Evolutionary conservation across 495 filamentous ascomycete species (phyloP).

Genomic region (Penicillium arizonense): DNA sequence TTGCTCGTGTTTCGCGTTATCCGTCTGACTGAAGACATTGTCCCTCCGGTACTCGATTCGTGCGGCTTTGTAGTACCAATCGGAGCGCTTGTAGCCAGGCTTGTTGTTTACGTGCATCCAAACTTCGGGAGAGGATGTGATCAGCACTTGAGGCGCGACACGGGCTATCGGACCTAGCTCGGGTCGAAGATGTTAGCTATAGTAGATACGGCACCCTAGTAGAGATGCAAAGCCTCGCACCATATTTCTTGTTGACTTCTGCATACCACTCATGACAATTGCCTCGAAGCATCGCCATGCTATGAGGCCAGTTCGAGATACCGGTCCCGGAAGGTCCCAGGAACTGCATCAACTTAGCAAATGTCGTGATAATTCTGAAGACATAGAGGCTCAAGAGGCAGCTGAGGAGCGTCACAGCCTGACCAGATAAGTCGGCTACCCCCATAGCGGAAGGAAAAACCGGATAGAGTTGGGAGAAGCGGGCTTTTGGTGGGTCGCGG

Average conservation of each 20-base stretch:
- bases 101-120: too few relatives aligned
- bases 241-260: conserved; percentile 30
- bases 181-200: background rate
- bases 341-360: conserved; percentile 14
- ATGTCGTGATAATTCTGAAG: conserved; percentile 4
- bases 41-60: too few relatives aligned
- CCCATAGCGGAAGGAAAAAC: conserved; percentile 2
- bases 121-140: too few relatives aligned
- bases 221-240: conserved; percentile 13
- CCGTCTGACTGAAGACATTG: conserved; percentile 26
- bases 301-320: conserved; percentile 31
- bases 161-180: conserved; percentile 26
- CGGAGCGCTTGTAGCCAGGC: too few relatives aligned
- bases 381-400: conserved; percentile 16
- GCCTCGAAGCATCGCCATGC: conserved; percentile 23
- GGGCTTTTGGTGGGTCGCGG: too few relatives aligned
- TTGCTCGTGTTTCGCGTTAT: conserved; percentile 21
- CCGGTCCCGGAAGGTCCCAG: conserved; percentile 17
- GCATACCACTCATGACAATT: conserved; percentile 30
- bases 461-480: background rate
- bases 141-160: conserved; percentile 19
- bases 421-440: conserved; percentile 3
- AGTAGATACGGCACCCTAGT: background rate
- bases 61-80: too few relatives aligned
- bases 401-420: conserved; percentile 9